Evolutionary conservation across 2,329 filamentous ascomycete genomes (phyloP).

Genomic region (Cladophialophora psammophila): DNA sequence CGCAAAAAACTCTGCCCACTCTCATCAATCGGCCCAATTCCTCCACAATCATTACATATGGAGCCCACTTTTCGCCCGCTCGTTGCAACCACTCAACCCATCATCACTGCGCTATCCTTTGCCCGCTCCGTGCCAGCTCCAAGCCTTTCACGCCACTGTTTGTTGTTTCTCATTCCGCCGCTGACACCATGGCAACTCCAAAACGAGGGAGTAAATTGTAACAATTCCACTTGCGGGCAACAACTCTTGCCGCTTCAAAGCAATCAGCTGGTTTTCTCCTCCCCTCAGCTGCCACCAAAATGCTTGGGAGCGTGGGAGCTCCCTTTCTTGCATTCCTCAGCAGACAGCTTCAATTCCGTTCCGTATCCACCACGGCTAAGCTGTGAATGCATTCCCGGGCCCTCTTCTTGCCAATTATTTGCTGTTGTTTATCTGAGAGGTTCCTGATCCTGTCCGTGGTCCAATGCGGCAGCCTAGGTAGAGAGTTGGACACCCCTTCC

Average conservation of each 20-base stretch:
- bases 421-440: background rate
- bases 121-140: too few species aligned
- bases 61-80: background rate
- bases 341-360: constrained; percentile 1
- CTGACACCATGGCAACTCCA: background rate
- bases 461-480: background rate
- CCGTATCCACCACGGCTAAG: background rate
- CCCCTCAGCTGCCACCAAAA: background rate
- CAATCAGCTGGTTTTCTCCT: constrained; percentile 1
- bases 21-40: background rate
- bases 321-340: background rate
- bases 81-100: background rate
- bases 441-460: background rate
- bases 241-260: background rate
- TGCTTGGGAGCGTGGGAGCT: background rate
- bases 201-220: background rate
- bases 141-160: background rate
- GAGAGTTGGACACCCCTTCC: too few species aligned
- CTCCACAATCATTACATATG: background rate
- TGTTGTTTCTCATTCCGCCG: background rate
- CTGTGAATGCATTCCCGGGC: background rate
- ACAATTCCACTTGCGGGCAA: background rate
- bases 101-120: background rate
- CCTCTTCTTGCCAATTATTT: background rate
- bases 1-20: background rate